Evolutionary conservation across 306 rosid species (phyloP).

Genomic region (Vigna unguiculata): DNA sequence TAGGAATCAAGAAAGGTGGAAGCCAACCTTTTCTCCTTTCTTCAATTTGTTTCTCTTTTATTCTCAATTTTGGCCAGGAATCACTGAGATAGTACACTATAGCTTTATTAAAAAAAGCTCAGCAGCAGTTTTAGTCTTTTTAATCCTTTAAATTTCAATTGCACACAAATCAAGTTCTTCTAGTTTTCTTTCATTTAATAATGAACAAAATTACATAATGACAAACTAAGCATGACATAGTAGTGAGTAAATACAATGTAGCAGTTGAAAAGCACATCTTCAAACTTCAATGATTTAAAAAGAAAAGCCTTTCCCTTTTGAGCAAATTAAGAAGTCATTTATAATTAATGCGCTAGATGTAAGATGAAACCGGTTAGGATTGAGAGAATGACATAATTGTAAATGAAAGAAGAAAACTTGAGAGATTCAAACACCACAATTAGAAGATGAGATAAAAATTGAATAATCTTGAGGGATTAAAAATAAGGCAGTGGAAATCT

Average conservation of each 20-base stretch:
- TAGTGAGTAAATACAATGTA: too few species aligned
- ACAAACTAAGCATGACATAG: too few species aligned
- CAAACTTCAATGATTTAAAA: background rate
- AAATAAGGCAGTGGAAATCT: background rate
- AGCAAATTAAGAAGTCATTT: background rate
- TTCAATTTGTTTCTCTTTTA: conserved; percentile 38
- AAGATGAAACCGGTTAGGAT: background rate
- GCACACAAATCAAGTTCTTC: too few species aligned
- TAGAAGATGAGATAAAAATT: background rate
- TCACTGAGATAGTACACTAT: conserved; percentile 30
- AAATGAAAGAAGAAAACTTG: background rate
- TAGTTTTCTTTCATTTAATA: background rate
- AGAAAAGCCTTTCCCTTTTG: background rate
- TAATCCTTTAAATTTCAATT: too few species aligned
- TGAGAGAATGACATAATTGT: background rate
- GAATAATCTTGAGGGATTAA: background rate
- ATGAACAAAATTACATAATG: too few species aligned
- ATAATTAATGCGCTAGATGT: background rate
- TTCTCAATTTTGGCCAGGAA: conserved; percentile 37
- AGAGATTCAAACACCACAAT: background rate
- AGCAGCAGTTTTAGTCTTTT: background rate
- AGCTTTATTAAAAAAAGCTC: background rate
- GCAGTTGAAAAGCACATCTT: background rate
- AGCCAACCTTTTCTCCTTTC: conserved; percentile 40
- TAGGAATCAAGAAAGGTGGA: conserved; percentile 40